These are phyloP conservation scores for Fraxinus platypoda DNA, from an alignment of 305 asterid genomes.

Conservation along the genomic window DNA sequence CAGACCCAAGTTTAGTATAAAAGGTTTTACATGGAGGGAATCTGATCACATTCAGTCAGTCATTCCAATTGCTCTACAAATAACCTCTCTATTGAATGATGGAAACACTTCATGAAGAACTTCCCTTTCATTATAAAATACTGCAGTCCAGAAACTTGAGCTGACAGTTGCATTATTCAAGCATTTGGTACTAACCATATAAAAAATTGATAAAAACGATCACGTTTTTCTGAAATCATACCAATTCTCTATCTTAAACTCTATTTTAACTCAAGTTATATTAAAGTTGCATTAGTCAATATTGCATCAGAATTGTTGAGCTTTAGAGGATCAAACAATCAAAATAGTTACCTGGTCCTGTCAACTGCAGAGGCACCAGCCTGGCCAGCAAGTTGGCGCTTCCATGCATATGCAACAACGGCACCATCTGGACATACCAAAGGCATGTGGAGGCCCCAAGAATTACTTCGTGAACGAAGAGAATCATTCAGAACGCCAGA, in stretches of 20 bases:
- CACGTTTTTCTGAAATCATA: background rate
- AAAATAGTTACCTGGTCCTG: slow-evolving; percentile 64
- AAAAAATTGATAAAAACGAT: background rate
- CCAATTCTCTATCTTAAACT: background rate
- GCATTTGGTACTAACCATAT: background rate
- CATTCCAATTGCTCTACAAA: background rate
- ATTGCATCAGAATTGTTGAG: background rate
- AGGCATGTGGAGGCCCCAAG: slow-evolving; percentile 99
- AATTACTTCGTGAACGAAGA: slow-evolving; percentile 83
- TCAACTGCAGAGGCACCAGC: slow-evolving; percentile 99
- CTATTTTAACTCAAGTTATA: background rate
- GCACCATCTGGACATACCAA: slow-evolving; percentile 98
- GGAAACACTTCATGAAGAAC: background rate
- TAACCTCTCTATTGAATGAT: background rate
- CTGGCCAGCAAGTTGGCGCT: slow-evolving; percentile 99
- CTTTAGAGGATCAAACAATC: slow-evolving; percentile 17
- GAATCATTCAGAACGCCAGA: slow-evolving; percentile 88
- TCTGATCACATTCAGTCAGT: background rate
- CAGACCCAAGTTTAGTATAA: background rate
- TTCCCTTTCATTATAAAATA: background rate
- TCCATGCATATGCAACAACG: slow-evolving; percentile 98
- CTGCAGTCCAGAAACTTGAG: background rate
- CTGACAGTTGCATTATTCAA: background rate
- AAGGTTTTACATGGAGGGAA: background rate
- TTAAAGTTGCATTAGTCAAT: background rate